Evolutionary conservation across 345 rosid genomes (phyloP).

Genomic region (Ceriops zippeliana): DNA sequence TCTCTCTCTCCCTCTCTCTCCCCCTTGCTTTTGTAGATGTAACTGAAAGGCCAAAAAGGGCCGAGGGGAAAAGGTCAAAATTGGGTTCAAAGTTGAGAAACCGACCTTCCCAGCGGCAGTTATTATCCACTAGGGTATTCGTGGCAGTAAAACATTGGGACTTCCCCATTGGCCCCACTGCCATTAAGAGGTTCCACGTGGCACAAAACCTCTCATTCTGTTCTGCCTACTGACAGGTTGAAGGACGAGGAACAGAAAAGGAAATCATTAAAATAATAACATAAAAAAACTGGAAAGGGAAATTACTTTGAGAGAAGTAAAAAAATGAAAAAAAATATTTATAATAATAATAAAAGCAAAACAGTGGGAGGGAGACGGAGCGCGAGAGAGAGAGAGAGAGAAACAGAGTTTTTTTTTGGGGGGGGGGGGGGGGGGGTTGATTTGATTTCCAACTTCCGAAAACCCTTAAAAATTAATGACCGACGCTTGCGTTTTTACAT

Average conservation of each 20-base stretch:
- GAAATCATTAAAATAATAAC: too few relatives aligned
- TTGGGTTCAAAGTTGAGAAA: constrained; percentile 9
- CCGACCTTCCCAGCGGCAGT: not conserved
- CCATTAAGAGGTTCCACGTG: constrained; percentile 22
- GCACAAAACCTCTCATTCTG: constrained; percentile 16
- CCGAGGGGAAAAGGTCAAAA: not conserved
- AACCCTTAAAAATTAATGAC: constrained; percentile 12
- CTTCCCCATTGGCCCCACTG: constrained; percentile 12
- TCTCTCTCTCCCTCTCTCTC: too few relatives aligned
- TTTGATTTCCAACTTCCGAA: not conserved
- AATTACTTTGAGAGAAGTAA: not conserved
- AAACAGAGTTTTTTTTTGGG: too few relatives aligned
- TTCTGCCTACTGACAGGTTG: not conserved
- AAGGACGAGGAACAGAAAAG: constrained; percentile 4
- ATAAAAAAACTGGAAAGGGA: not conserved
- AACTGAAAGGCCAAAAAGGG: too few relatives aligned
- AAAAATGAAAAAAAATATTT: not conserved
- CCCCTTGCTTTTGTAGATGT: too few relatives aligned
- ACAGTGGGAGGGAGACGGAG: too few relatives aligned
- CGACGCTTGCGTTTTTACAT: constrained; percentile 3
- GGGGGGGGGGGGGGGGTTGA: too few relatives aligned
- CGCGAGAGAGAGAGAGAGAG: too few relatives aligned
- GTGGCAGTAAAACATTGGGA: constrained; percentile 40
- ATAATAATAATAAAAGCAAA: too few relatives aligned
- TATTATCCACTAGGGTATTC: constrained; percentile 32